Base-by-base conservation (phyloP, 257 asterid genomes). In the Solanum piurae region DNA sequence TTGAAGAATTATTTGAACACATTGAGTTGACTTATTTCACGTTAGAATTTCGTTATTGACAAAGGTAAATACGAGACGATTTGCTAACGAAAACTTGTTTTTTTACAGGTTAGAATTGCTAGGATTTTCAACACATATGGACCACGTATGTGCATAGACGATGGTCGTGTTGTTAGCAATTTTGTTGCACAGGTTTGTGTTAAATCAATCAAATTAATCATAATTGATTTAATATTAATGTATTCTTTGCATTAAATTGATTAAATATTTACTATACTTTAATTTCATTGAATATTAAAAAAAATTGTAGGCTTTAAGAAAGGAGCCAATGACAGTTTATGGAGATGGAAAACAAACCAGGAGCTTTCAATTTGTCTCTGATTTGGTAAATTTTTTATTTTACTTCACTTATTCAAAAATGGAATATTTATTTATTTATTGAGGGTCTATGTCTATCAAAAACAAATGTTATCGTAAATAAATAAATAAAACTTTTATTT, bases 301-400 rank as follows among this genome's bases (percentile, higher is more conserved):
- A 44, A 80, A 80, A 5, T 7, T 90, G 86, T 92, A 95, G 98
- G 98, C 98, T 34, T 92, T 94, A 66, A 94, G 98, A 87, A 96
- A 96, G 90, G 95, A 94, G 90, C 91, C 99, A 31, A 87, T 94
- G 91, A 94, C 98, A 38, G 98, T 96, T 80, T 96, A 96, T 93
- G 99, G 99, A 29, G 99, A 96, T 88, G 98, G 99, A 46, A 93
- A 95, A 91, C 99, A 96, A 92, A 96, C 99, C 1, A 94, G 98
- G 92, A 96, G 99, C 90, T 96, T 96, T 91, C 99, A 96, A 92
- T 96, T 90, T 60, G 98, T 96, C 82, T 93, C 99, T 82, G 99
- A 96, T 90, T 88, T 96, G 98, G 99, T 96, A 93, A 91, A 38
- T 12, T 13, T 77, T 77, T 42, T 71, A 46, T 46, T 80, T 8